These are phyloP conservation scores for Blechomonas ayalai DNA, from an alignment of 208 protist genomes.

Conservation along the genomic window DNA sequence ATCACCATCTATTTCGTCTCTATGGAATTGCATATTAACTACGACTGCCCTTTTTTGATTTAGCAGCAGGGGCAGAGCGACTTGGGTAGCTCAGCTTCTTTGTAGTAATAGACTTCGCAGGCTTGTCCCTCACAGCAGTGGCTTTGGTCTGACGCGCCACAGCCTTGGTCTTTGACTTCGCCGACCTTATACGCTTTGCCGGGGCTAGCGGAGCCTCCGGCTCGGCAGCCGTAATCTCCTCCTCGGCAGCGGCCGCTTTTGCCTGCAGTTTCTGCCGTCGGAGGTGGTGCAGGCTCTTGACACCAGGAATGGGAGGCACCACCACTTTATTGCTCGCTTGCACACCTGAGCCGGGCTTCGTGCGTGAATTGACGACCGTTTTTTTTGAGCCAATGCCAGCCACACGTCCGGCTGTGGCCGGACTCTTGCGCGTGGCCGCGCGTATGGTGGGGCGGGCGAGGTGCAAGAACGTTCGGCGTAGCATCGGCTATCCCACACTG, in stretches of 20 bases:
- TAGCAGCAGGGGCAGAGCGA: not conserved
- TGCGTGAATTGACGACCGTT: constrained; percentile 2
- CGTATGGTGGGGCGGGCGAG: too few species aligned
- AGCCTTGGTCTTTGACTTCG: constrained; percentile 2
- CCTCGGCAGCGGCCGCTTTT: constrained; percentile 1
- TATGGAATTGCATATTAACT: too few species aligned
- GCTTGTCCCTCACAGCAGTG: not conserved
- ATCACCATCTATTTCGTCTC: too few species aligned
- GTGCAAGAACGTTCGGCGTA: too few species aligned
- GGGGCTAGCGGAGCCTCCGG: not conserved
- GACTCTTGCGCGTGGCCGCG: too few species aligned
- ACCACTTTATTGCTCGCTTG: constrained; percentile 1
- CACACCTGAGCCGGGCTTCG: not conserved
- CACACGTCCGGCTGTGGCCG: too few species aligned
- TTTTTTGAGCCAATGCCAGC: too few species aligned
- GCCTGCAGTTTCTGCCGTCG: constrained; percentile 4
- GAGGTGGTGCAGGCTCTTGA: constrained; percentile 6
- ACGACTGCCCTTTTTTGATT: not conserved
- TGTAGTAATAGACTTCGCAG: constrained; percentile 1
- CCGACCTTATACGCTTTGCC: constrained; percentile 8
- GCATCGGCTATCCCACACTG: too few species aligned
- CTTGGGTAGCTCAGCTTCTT: constrained; percentile 1
- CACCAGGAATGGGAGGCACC: constrained; percentile 22
- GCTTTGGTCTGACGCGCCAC: not conserved
- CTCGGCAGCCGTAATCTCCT: constrained; percentile 7